phyloP scores from a whole-genome alignment of 2,329 filamentous ascomycete genomes.

The Endothia cerciana region DNA sequence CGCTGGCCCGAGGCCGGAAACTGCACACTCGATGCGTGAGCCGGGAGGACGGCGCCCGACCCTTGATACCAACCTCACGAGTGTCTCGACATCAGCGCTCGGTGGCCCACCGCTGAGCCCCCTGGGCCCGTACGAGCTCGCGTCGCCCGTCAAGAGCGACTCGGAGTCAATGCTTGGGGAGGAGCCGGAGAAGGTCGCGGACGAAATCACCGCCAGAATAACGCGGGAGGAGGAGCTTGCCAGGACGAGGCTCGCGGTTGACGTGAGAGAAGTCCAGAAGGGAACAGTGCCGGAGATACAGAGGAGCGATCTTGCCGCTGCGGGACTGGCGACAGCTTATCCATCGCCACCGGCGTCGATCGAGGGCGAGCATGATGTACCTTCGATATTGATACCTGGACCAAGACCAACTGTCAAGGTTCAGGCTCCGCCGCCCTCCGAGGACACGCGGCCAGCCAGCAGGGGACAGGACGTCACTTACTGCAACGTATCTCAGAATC shows the following conservation, averaged over 20 bases:
- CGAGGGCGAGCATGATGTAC: slow-evolving; percentile 27
- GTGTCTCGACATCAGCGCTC: slow-evolving; percentile 34
- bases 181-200: slow-evolving; percentile 36
- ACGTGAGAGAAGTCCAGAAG: not conserved
- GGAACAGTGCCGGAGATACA: slow-evolving; percentile 10
- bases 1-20: slow-evolving; percentile 38
- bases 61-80: slow-evolving; percentile 51
- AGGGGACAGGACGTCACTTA: slow-evolving; percentile 13
- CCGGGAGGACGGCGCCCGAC: slow-evolving; percentile 38
- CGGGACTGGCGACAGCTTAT: slow-evolving; percentile 24
- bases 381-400: slow-evolving; percentile 10
- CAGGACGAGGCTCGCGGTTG: slow-evolving; percentile 27
- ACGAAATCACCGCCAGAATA: slow-evolving; percentile 33
- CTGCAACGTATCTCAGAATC: not conserved
- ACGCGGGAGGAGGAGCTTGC: slow-evolving; percentile 32
- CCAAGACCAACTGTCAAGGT: slow-evolving; percentile 3
- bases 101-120: slow-evolving; percentile 41
- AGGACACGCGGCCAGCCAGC: slow-evolving; percentile 15
- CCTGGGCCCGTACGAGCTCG: slow-evolving; percentile 46
- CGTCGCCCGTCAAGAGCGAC: slow-evolving; percentile 31
- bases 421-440: not conserved
- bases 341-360: slow-evolving; percentile 44
- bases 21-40: slow-evolving; percentile 42
- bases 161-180: slow-evolving; percentile 38
- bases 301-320: slow-evolving; percentile 13